A percentile compares a stretch with the other conserved stretches of the same genome.
phyloP scores from a whole-genome alignment of 129 eudicot genomes.

The Lonicera japonica region DNA sequence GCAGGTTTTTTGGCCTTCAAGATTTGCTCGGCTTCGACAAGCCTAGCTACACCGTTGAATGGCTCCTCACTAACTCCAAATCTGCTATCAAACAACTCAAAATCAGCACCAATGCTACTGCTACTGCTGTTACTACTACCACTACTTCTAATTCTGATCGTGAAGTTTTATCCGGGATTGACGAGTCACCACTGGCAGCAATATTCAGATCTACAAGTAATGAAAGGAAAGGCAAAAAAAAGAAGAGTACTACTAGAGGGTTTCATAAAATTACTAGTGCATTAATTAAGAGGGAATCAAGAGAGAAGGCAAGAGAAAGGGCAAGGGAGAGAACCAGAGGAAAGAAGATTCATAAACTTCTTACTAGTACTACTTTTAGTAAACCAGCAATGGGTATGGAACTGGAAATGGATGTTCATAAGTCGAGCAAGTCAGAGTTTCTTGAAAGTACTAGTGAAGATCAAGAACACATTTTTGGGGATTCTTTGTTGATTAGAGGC shows the following conservation, averaged over 20 bases:
- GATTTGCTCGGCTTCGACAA: slow-evolving; percentile 38
- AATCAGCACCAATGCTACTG: not conserved
- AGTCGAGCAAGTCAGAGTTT: not conserved
- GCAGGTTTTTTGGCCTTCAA: slow-evolving; percentile 33
- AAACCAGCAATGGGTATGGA: not conserved
- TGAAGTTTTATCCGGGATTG: slow-evolving; percentile 10
- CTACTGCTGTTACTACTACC: not conserved
- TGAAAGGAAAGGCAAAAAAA: too few relatives aligned
- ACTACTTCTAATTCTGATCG: slow-evolving; percentile 7
- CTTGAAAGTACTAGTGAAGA: not conserved
- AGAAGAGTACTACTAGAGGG: not conserved
- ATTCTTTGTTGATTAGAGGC: too few relatives aligned
- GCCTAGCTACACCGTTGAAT: slow-evolving; percentile 38
- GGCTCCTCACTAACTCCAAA: slow-evolving; percentile 26
- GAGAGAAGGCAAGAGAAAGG: slow-evolving; percentile 32
- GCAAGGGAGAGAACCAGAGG: slow-evolving; percentile 39
- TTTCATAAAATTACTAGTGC: not conserved
- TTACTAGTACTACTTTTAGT: too few relatives aligned
- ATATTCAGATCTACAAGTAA: too few relatives aligned
- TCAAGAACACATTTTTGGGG: too few relatives aligned
- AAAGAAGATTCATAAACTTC: slow-evolving; percentile 6
- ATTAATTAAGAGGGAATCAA: slow-evolving; percentile 15
- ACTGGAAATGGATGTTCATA: not conserved
- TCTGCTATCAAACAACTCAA: slow-evolving; percentile 28
- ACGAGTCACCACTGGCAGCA: not conserved